Base-by-base conservation (phyloP, 345 rosid species). In the Citrus medica region DNA sequence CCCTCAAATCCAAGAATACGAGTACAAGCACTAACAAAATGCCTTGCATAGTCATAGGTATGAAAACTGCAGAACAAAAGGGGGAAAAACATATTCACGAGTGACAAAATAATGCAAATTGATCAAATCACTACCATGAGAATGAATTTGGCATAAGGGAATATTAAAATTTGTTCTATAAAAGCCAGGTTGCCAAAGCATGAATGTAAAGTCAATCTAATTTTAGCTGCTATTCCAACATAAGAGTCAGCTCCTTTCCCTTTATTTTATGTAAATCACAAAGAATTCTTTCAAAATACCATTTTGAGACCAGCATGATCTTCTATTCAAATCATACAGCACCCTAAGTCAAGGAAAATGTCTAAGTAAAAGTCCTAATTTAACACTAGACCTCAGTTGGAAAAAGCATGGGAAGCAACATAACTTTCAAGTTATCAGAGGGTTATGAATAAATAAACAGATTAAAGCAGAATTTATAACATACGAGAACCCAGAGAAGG, bases 1-100 rank as follows among this genome's bases (percentile, higher is more conserved):
- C 98, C 99, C 85, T 97, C 99, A 68, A 93, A 90, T 79, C 98
- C 99, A 88, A 97, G 98, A 78, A 97, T 97, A 78, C 99, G 96
- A 76, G 99, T 94, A 75, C 99, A 97, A 63, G 99, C 98, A 73
- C 99, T 96, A 77, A 97, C 99, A 87, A 97, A 97, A 72, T 96
- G 99, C 81, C 98, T 90, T 77, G 98, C 99, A 81, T 96, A 96
- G 87, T 96, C 99, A 83, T 96, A 96, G 58, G 98, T 96, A 69
- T 96, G 99, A 81, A 96, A 96, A 48, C 99, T 96, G 90, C 71
- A 76, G 46, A 7, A 27, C 3, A 42, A 42, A 40, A 10, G 13
- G 9, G 46, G 27, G 27, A 55, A 53, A 27, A 61, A 30, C 14
- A 35, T 8, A 33, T 62, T 42, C 60, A 74, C 51, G 40, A 3